Base-by-base conservation (phyloP, 805 yeast genomes). In the Pichia cephalocereana region DNA sequence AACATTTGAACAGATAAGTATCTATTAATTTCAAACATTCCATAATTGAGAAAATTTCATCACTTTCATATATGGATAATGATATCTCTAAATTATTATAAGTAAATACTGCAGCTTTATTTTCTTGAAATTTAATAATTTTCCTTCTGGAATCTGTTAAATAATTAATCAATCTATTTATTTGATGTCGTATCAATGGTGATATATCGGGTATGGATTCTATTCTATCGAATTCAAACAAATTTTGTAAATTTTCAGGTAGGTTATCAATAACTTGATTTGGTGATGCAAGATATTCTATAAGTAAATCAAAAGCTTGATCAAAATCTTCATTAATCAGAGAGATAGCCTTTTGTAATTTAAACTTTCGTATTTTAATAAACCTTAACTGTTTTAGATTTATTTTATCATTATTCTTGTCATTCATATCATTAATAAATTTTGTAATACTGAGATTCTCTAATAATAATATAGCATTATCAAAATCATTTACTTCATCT, bases 1-100 rank as follows among this genome's bases (percentile, higher is more conserved):
- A 91, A 51, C 93, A 78, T 45, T 78, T 70, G 57, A 91, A 87
- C 18, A 93, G 69, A 1, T 87, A 73, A 0, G 96, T 84, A 59
- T 91, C 99, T 2, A 93, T 76, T 1, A 75, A 50, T 6, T 57
- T 58, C 6, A 71, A 60, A 42, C 78, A 65, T 11, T 70, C 62
- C 23, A 67, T 56, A 9, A 54, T 51, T 1, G 50, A 47, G 28
- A 49, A 46, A 8, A 48, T 47, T 1, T 53, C 50, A 26, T 50
- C 51, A 14, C 44, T 38, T 26, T 58, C 57, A 49, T 76, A 67
- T 39, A 77, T 70, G 19, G 62, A 61, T 0, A 70, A 68, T 2
- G 70, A 65, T 4, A 77, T 65, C 14, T 68, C 62, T 14, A 71
- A 62, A 4, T 74, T 75, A 41, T 74, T 74, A 79, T 80, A 76